Base-by-base conservation (phyloP, 2,329 filamentous ascomycete species). In the Fusarium compactum region DNA sequence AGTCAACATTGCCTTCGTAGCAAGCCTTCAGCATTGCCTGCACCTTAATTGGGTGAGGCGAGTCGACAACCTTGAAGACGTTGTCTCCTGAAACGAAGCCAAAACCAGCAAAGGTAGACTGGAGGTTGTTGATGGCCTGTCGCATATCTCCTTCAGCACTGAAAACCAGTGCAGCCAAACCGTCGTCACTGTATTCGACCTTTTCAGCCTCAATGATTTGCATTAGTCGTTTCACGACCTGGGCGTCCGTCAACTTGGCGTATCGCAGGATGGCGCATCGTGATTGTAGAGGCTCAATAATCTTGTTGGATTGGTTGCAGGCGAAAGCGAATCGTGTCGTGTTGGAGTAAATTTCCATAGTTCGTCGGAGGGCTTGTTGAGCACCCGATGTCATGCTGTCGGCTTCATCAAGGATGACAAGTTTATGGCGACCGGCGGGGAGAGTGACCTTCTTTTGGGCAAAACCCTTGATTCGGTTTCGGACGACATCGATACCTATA, bases 401-500 rank as follows among this genome's bases (percentile, higher is more conserved):
- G 63, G 96, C 96, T 84, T 99, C 96, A 81, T 99, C 96, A 61
- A 99, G 90, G 72, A 99, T 98, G 52, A 99, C 94, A 52, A 99
- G 85, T 84, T 99, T 99, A 81, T 99, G 96, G 58, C 95, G 89
- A 11, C 96, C 96, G 1, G 90, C 84, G 0, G 96, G 94, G 15
- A 99, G 86, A 2, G 96, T 99, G 74, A 99, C 96, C 82, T 99
- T 99, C 82, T 99, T 99, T 81, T 98, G 96, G 6, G 96, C 96
- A 77, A 99, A 99, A 10, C 94, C 94, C 83, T 99, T 99, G 85
- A 99, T 99, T 69, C 96, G 87, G 80, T 98, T 98, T 55, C 96
- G 90, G 27, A 99, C 96, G 20, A 99, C 96, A 77, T 99, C 96
- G 79, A 99, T 99, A 76, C 95, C 92, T 92, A 34, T 11, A 6